Conservation (phyloP, 2,329 filamentous ascomycete species). For the Diaporthe destruens region DNA sequence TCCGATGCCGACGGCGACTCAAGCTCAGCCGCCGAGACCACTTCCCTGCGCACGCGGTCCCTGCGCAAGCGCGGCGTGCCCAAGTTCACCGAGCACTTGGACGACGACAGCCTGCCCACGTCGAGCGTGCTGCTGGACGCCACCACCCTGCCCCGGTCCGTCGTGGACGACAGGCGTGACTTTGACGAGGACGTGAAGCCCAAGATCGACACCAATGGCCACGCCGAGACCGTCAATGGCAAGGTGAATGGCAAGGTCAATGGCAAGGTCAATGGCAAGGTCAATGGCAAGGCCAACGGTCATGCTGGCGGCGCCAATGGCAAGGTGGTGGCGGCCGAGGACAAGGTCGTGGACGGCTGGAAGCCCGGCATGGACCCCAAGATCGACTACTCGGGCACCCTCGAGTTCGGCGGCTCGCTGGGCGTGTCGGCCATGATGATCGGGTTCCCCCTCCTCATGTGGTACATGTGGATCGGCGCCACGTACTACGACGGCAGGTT, state of each 20-base stretch:
- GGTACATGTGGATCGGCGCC: conserved; percentile 98
- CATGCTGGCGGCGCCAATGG: conserved; percentile 48
- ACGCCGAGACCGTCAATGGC: conserved; percentile 48
- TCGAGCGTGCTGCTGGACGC: conserved; percentile 46
- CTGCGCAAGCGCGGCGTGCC: conserved; percentile 60
- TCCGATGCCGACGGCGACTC: conserved; percentile 65
- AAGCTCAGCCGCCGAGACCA: conserved; percentile 60
- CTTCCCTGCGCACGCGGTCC: conserved; percentile 47
- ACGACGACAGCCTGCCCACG: conserved; percentile 53
- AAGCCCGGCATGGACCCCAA: conserved; percentile 70
- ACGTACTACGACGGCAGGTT: conserved; percentile 91
- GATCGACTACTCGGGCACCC: conserved; percentile 72
- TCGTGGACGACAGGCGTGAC: background rate
- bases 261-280: conserved; percentile 40
- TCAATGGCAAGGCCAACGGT: too few species aligned
- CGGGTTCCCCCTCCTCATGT: conserved; percentile 94
- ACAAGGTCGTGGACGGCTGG: conserved; percentile 67
- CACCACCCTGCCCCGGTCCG: background rate
- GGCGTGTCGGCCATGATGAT: conserved; percentile 90
- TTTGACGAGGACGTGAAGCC: conserved; percentile 15
- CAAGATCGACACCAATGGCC: conserved; percentile 43
- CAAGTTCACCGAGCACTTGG: conserved; percentile 65
- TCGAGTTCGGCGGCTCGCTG: conserved; percentile 90
- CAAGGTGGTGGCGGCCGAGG: conserved; percentile 45
- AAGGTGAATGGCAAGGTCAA: conserved; percentile 40